These are phyloP conservation scores for Mortierella sp. DNA, from an alignment of 371 early-diverging fungal species.

Conservation along the genomic window DNA sequence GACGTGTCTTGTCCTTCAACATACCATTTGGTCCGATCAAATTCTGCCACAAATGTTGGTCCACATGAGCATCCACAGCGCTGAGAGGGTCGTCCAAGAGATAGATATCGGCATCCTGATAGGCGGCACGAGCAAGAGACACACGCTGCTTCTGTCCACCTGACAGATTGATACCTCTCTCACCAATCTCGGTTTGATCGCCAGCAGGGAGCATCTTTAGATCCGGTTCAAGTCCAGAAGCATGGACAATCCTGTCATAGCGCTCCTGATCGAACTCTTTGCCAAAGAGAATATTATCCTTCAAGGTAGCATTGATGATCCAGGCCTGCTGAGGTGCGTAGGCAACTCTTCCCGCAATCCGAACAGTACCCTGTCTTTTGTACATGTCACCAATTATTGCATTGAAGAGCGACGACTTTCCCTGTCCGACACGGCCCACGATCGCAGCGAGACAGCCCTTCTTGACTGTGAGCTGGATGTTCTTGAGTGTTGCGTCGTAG, in stretches of 20 bases:
- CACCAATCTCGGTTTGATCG: conserved; percentile 93
- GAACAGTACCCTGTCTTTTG: conserved; percentile 53
- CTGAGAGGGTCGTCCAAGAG: too few relatives aligned
- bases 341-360: conserved; percentile 62
- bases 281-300: conserved; percentile 88
- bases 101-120: too few relatives aligned
- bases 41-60: conserved; percentile 76
- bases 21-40: conserved; percentile 75
- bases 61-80: too few relatives aligned
- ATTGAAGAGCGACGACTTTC: conserved; percentile 70
- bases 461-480: conserved; percentile 71
- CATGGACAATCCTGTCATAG: conserved; percentile 66
- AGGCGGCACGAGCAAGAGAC: too few relatives aligned
- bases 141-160: too few relatives aligned
- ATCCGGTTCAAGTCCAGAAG: conserved; percentile 75
- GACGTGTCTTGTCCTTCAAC: conserved; percentile 76
- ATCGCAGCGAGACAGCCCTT: conserved; percentile 75
- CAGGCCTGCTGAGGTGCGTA: conserved; percentile 87
- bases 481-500: conserved; percentile 58
- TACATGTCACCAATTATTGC: conserved; percentile 74
- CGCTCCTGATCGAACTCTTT: conserved; percentile 64
- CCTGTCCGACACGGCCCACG: conserved; percentile 67
- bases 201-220: conserved; percentile 81
- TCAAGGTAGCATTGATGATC: conserved; percentile 83
- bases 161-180: conserved; percentile 78